Conservation (phyloP, 768 basidiomycete species). For the Rubroboletus satanas region DNA sequence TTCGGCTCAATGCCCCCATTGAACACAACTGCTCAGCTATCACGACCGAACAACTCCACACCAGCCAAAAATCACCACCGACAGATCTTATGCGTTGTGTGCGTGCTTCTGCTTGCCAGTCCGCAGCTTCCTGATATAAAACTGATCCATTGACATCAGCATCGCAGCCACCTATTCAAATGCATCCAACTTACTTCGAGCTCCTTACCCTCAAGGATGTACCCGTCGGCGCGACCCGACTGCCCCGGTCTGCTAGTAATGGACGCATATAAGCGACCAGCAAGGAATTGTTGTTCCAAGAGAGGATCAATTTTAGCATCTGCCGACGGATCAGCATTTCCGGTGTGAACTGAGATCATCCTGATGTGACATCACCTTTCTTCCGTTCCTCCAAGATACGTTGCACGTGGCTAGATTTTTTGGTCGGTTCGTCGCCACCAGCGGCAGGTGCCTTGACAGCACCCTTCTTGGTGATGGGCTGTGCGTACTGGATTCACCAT, state of each 20-base stretch:
- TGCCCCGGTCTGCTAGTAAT: slow-evolving; percentile 97
- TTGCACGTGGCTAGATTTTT: slow-evolving; percentile 87
- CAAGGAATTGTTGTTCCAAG: slow-evolving; percentile 85
- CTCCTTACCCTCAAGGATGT: slow-evolving; percentile 97
- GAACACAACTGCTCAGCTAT: not conserved
- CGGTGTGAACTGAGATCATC: not conserved
- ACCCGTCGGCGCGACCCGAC: slow-evolving; percentile 93
- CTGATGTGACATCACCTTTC: slow-evolving; percentile 58
- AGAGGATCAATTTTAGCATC: slow-evolving; percentile 90
- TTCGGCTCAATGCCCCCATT: not conserved
- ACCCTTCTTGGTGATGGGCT: slow-evolving; percentile 89
- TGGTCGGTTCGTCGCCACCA: slow-evolving; percentile 54
- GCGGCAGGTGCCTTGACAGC: slow-evolving; percentile 50
- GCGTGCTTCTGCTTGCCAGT: slow-evolving; percentile 95
- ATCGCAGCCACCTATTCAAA: not conserved
- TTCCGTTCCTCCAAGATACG: slow-evolving; percentile 85
- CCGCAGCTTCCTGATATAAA: slow-evolving; percentile 92
- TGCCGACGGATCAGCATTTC: slow-evolving; percentile 30
- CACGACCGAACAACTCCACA: not conserved
- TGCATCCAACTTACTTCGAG: slow-evolving; percentile 65
- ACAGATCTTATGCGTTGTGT: slow-evolving; percentile 36
- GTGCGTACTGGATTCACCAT: slow-evolving; percentile 67
- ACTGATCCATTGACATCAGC: slow-evolving; percentile 46
- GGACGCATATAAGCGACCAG: slow-evolving; percentile 91
- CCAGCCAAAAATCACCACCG: not conserved